Conservation (phyloP, 768 basidiomycete species). For the Lepiota subincarnata region DNA sequence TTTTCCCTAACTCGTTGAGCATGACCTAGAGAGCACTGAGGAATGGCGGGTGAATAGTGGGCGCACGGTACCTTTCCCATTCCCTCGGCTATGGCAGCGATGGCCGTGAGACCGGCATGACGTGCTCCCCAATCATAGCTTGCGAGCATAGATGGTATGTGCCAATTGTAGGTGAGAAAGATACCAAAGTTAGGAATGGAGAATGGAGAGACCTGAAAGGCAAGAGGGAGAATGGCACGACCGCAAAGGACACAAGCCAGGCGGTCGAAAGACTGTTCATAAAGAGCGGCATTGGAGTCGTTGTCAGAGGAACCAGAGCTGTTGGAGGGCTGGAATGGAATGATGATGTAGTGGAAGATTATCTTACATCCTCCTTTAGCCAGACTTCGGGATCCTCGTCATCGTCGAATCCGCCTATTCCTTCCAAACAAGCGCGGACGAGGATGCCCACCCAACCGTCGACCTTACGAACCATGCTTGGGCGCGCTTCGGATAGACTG, state of each 20-base stretch:
- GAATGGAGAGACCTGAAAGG: constrained; percentile 49
- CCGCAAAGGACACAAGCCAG: constrained; percentile 80
- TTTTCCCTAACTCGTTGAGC: constrained; percentile 76
- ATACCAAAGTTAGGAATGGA: not conserved
- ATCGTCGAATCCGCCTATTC: constrained; percentile 75
- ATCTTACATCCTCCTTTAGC: constrained; percentile 72
- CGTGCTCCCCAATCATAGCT: constrained; percentile 82
- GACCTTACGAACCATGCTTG: constrained; percentile 62
- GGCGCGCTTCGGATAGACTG: constrained; percentile 69
- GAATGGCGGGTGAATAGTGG: not conserved
- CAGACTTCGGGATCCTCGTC: constrained; percentile 50
- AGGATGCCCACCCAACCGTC: constrained; percentile 68
- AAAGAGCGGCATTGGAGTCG: constrained; percentile 67
- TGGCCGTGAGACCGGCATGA: constrained; percentile 84
- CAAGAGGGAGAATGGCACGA: constrained; percentile 66
- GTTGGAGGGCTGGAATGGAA: constrained; percentile 49
- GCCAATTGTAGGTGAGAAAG: constrained; percentile 24
- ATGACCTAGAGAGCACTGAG: constrained; percentile 46
- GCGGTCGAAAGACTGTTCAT: constrained; percentile 81
- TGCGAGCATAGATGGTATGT: constrained; percentile 77
- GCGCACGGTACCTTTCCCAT: constrained; percentile 53
- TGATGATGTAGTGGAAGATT: constrained; percentile 5
- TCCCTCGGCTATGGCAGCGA: constrained; percentile 83
- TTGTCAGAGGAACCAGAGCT: constrained; percentile 54
- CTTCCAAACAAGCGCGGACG: constrained; percentile 75